phyloP scores from a whole-genome alignment of 192 early-diverging fungal species.

The Phlyctochytrium arcticum region DNA sequence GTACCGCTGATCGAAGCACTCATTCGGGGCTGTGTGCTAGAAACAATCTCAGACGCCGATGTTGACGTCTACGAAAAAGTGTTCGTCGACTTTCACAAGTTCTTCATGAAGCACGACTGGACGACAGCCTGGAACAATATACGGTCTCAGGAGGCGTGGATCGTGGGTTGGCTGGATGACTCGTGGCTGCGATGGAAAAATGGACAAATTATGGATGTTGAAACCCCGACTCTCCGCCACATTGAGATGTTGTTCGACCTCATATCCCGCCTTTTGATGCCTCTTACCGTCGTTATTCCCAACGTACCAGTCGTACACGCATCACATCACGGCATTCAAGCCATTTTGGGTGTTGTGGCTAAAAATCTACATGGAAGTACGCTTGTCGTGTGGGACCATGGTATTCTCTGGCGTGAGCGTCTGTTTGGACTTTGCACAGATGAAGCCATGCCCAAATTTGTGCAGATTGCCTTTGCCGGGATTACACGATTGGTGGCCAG shows the following conservation, averaged over 20 bases:
- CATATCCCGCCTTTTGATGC: constrained; percentile 30
- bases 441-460: constrained; percentile 38
- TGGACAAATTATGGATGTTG: constrained; percentile 21
- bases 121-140: constrained; percentile 33
- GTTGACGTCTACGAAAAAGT: constrained; percentile 36
- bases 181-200: constrained; percentile 1
- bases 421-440: constrained; percentile 41
- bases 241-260: constrained; percentile 38
- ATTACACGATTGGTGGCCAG: constrained; percentile 34
- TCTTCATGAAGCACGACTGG: constrained; percentile 39
- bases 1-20: constrained; percentile 33
- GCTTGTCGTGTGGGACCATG: constrained; percentile 42
- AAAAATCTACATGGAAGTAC: constrained; percentile 31
- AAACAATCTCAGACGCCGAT: constrained; percentile 6
- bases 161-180: constrained; percentile 22
- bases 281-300: constrained; percentile 31
- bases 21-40: constrained; percentile 26
- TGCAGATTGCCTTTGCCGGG: constrained; percentile 38
- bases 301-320: constrained; percentile 35
- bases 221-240: constrained; percentile 40
- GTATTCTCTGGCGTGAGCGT: constrained; percentile 46
- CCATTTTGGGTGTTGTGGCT: constrained; percentile 42
- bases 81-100: constrained; percentile 38
- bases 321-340: constrained; percentile 45
- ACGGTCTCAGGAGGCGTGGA: constrained; percentile 36